Evolutionary conservation across 2,329 filamentous ascomycete species (phyloP).

Genomic region (Fusarium palustre): DNA sequence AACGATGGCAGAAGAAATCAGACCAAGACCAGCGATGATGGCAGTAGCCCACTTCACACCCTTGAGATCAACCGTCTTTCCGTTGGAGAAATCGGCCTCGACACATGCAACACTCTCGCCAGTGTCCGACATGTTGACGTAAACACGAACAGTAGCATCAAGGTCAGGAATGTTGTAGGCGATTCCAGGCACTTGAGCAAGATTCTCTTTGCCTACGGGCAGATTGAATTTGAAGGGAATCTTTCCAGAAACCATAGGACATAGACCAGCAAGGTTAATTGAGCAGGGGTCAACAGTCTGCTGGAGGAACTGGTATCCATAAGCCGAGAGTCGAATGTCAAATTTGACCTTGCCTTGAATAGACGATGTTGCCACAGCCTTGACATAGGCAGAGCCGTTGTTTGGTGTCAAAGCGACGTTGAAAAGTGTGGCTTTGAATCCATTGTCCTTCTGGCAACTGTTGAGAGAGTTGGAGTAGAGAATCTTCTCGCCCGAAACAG

Average conservation of each 20-base stretch:
- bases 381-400: constrained; percentile 78
- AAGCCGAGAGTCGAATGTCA: constrained; percentile 80
- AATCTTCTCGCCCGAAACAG: constrained; percentile 70
- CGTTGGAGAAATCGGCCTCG: constrained; percentile 88
- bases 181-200: constrained; percentile 79
- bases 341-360: constrained; percentile 86
- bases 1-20: constrained; percentile 87
- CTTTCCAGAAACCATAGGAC: constrained; percentile 89
- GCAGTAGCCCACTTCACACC: constrained; percentile 92
- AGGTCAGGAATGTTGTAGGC: constrained; percentile 92
- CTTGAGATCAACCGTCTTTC: constrained; percentile 88
- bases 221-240: constrained; percentile 81
- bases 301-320: constrained; percentile 80
- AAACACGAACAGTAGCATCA: constrained; percentile 85
- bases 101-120: constrained; percentile 82
- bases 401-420: constrained; percentile 82
- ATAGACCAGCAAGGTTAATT: constrained; percentile 77
- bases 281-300: constrained; percentile 81
- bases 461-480: constrained; percentile 87
- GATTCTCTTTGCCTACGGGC: constrained; percentile 65
- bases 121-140: constrained; percentile 76
- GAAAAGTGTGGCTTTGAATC: constrained; percentile 89
- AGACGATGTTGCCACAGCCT: constrained; percentile 83
- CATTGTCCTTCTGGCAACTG: constrained; percentile 84
- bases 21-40: constrained; percentile 84